Conservation (phyloP, 176 grass and related monocot species). For the Ensete glaucum region DNA sequence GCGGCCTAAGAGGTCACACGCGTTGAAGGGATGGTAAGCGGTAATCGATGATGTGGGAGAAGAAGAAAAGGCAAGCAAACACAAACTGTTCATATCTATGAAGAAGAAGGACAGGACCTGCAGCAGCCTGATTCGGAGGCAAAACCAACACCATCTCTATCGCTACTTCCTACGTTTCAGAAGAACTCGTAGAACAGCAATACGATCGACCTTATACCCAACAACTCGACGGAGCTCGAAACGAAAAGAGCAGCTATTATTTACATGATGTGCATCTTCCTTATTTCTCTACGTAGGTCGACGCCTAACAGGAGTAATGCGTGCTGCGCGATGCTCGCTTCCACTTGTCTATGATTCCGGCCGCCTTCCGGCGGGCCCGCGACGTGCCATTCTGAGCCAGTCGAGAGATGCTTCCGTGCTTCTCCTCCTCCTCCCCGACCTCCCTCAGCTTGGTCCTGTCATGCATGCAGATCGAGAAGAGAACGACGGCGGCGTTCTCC, state of each 20-base stretch:
- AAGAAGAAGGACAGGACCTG: neutral
- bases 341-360: conserved; percentile 54
- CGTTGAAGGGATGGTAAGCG: too few species aligned
- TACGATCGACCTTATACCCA: neutral
- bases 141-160: neutral
- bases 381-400: conserved; percentile 47
- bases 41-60: too few species aligned
- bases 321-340: conserved; percentile 39
- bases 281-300: conserved; percentile 12
- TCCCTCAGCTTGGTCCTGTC: conserved; percentile 44
- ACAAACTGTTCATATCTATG: neutral
- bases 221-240: neutral
- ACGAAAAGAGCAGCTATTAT: conserved; percentile 1
- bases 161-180: neutral
- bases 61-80: too few species aligned
- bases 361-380: conserved; percentile 55
- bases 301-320: conserved; percentile 53
- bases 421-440: conserved; percentile 44
- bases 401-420: conserved; percentile 38
- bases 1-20: too few species aligned
- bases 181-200: too few species aligned
- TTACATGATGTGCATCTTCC: conserved; percentile 28
- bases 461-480: conserved; percentile 48
- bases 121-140: neutral
- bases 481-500: conserved; percentile 66